Evolutionary conservation across 2,329 filamentous ascomycete genomes (phyloP), one percentile per base, ranked within the genome.

Genomic region (Hypoxylon sp.): DNA sequence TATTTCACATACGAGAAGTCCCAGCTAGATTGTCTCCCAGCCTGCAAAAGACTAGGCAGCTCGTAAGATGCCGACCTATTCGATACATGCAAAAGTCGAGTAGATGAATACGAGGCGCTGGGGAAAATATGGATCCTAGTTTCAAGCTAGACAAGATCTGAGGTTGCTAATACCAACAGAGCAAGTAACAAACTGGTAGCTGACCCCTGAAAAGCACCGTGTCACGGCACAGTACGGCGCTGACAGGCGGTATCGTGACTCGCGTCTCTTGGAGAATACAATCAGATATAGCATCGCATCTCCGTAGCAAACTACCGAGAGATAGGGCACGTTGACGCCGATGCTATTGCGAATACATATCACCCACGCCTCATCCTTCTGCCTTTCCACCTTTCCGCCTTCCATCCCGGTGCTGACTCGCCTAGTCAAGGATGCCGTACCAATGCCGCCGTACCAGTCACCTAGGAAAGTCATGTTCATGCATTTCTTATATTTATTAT

Each of bases 81-180:
- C n/a, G n/a, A n/a, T 45, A 46, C 24, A 29, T 33, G 17, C 13
- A 46, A 13, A 35, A 10, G 33, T 53, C 31, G 38, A 18, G 18
- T 48, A 52, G 27, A 48, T 42, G 26, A 27, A 53, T 47, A 38
- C 35, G 60, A 47, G 51, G 45, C 46, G 45, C 42, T 52, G 27
- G 43, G 38, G 49, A 49, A 60, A 50, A 11, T 58, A 20, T 58
- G 60, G 57, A 24, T 23, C 13, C 15, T 31, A 24, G 61, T 64
- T 64, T 64, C 61, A 64, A 42, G 55, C 61, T 64, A 64, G n/a
- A 59, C 24, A 48, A 31, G 40, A 58, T 58, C 57, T 59, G 58
- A 59, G 52, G 55, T 27, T 37, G 48, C 61, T 48, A 58, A 56
- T 9, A 20, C 37, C 11, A 40, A 48, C 41, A 11, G 6, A n/a